phyloP scores from a whole-genome alignment of 78 protist genomes.

The Isochrysis galbana region DNA sequence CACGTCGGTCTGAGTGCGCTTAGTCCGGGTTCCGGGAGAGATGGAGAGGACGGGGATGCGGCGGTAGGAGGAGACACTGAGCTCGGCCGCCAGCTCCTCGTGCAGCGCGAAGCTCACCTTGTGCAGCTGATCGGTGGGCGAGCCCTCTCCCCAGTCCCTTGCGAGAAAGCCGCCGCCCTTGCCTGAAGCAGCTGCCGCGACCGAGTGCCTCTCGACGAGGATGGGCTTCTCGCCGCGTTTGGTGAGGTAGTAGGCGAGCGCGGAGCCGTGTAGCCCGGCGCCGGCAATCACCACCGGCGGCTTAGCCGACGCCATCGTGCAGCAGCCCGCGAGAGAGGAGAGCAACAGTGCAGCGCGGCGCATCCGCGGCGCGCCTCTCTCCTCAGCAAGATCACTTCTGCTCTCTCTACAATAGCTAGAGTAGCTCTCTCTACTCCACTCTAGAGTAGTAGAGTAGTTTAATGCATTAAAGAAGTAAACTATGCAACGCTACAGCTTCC shows the following conservation, averaged over 20 bases:
- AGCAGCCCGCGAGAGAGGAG: too few relatives aligned
- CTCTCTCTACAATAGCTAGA: too few relatives aligned
- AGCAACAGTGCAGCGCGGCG: too few relatives aligned
- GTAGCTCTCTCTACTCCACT: too few relatives aligned
- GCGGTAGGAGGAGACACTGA: slow-evolving; percentile 22
- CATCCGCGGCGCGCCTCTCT: too few relatives aligned
- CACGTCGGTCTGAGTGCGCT: background rate
- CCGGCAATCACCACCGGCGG: background rate
- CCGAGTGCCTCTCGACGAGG: slow-evolving; percentile 10
- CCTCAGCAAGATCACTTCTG: too few relatives aligned
- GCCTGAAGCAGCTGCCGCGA: slow-evolving; percentile 37
- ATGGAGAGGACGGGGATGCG: background rate
- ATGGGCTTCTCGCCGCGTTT: slow-evolving; percentile 27
- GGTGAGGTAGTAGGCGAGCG: slow-evolving; percentile 46
- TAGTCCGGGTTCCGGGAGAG: background rate
- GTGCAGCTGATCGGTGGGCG: background rate
- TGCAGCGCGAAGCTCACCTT: slow-evolving; percentile 10
- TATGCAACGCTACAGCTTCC: too few relatives aligned
- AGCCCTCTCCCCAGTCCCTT: slow-evolving; percentile 20
- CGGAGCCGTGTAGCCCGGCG: background rate
- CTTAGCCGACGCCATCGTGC: too few relatives aligned
- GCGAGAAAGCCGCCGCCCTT: slow-evolving; percentile 51
- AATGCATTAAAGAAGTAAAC: too few relatives aligned
- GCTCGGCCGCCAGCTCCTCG: background rate
- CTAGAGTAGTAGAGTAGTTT: too few relatives aligned